Conservation (phyloP, 192 early-diverging fungal genomes). For the Entomortierella chlamydospora region DNA sequence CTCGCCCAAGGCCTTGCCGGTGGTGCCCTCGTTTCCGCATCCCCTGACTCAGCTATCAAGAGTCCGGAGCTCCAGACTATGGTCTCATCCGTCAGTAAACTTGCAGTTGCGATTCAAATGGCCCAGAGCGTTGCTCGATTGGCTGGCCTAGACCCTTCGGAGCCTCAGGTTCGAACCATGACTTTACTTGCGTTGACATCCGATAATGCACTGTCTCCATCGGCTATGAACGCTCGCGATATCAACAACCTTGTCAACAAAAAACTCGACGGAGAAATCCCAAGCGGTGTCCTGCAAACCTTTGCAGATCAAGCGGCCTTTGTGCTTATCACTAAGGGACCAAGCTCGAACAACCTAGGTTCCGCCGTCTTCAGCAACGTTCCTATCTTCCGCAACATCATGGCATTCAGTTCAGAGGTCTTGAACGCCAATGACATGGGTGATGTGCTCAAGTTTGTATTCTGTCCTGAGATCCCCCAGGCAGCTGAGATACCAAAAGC, state of each 20-base stretch:
- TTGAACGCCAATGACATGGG: slow-evolving; percentile 47
- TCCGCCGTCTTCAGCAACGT: slow-evolving; percentile 11
- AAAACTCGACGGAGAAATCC: slow-evolving; percentile 29
- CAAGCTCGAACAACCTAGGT: not conserved
- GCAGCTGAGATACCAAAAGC: slow-evolving; percentile 7
- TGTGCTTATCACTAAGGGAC: slow-evolving; percentile 29
- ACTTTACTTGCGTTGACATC: slow-evolving; percentile 42
- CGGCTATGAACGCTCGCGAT: slow-evolving; percentile 45
- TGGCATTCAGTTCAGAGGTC: slow-evolving; percentile 50
- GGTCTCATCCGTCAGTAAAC: slow-evolving; percentile 21
- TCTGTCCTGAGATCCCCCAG: slow-evolving; percentile 43
- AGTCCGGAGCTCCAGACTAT: slow-evolving; percentile 21
- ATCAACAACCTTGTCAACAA: slow-evolving; percentile 44
- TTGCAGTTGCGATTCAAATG: slow-evolving; percentile 55
- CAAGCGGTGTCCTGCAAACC: slow-evolving; percentile 20
- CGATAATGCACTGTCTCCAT: slow-evolving; percentile 21
- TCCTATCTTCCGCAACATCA: slow-evolving; percentile 44
- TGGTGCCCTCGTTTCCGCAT: slow-evolving; percentile 24
- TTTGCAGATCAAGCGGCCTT: slow-evolving; percentile 30
- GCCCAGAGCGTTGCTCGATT: slow-evolving; percentile 48
- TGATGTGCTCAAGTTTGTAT: slow-evolving; percentile 57
- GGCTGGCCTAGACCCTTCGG: slow-evolving; percentile 26
- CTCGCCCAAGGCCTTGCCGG: slow-evolving; percentile 36
- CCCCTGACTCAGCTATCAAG: slow-evolving; percentile 16
- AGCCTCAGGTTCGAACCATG: slow-evolving; percentile 48